These are phyloP conservation scores for Canna indica DNA, from an alignment of 176 grass and related monocot genomes.

Conservation along the genomic window DNA sequence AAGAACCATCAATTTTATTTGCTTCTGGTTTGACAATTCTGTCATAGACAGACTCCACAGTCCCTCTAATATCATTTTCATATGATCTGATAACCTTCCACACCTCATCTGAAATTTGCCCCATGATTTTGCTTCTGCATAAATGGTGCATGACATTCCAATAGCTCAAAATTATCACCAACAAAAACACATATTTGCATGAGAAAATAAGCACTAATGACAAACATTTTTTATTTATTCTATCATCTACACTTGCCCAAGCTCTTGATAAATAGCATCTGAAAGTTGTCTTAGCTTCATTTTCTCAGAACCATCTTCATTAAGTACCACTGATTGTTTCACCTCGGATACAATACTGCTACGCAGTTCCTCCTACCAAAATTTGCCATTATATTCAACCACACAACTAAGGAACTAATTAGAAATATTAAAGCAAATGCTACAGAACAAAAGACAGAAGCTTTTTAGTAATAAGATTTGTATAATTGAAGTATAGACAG, in stretches of 20 bases:
- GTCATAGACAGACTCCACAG: slow-evolving; percentile 43
- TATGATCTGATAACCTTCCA: slow-evolving; percentile 54
- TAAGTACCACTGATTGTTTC: slow-evolving; percentile 69
- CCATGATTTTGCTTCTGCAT: slow-evolving; percentile 66
- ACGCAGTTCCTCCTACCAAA: slow-evolving; percentile 53
- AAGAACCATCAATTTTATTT: slow-evolving; percentile 14
- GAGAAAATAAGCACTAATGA: slow-evolving; percentile 5
- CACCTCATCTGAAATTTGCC: slow-evolving; percentile 65
- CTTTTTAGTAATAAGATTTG: too few species aligned
- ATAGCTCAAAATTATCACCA: not conserved
- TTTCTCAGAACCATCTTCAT: slow-evolving; percentile 71
- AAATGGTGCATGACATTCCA: too few species aligned
- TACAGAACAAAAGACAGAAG: not conserved
- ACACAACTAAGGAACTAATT: not conserved
- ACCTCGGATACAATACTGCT: slow-evolving; percentile 54
- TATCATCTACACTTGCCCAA: slow-evolving; percentile 37
- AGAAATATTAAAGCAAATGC: not conserved
- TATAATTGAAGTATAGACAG: too few species aligned
- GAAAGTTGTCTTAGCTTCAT: slow-evolving; percentile 85
- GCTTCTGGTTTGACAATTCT: slow-evolving; percentile 49
- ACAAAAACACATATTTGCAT: not conserved
- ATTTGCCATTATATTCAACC: not conserved
- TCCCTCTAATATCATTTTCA: slow-evolving; percentile 51
- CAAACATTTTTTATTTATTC: not conserved
- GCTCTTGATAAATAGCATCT: slow-evolving; percentile 77